Percentiles rank a stretch among this genome's conserved stretches.
These are phyloP conservation scores for Camelina neglecta DNA, from an alignment of 345 rosid species.

Conservation along the genomic window DNA sequence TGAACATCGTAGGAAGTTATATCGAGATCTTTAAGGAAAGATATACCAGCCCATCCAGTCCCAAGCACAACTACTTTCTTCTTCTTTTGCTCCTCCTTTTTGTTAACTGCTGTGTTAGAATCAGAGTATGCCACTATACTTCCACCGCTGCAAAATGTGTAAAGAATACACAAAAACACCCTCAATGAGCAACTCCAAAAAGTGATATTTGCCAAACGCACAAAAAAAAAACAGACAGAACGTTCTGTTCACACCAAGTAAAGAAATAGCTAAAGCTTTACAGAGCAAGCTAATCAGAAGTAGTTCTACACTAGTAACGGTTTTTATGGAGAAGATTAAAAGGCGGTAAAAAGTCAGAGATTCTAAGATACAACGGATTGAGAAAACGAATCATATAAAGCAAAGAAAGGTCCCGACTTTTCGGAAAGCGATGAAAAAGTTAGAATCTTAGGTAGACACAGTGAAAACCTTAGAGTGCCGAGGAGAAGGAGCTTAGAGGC, in stretches of 20 bases:
- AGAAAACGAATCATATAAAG: conserved; percentile 9
- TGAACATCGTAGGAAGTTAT: conserved; percentile 73
- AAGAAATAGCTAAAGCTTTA: not conserved
- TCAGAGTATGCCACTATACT: conserved; percentile 77
- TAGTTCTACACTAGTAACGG: not conserved
- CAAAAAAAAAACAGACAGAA: not conserved
- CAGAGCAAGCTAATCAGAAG: not conserved
- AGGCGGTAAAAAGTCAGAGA: conserved; percentile 4
- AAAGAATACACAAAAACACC: conserved; percentile 4
- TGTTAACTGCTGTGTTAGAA: conserved; percentile 44
- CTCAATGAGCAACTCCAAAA: conserved; percentile 13
- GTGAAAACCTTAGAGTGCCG: conserved; percentile 70
- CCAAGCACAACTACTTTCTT: conserved; percentile 91
- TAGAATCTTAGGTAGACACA: not conserved
- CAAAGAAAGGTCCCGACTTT: conserved; percentile 10
- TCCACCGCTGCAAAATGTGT: conserved; percentile 60
- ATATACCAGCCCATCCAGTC: conserved; percentile 95
- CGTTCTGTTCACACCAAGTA: not conserved
- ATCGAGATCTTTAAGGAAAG: conserved; percentile 88
- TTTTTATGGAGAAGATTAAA: not conserved
- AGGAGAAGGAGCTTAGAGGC: conserved; percentile 64
- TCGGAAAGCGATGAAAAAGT: not conserved
- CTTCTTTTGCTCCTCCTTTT: conserved; percentile 42
- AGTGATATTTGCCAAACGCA: not conserved
- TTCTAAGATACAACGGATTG: not conserved